phyloP scores from a whole-genome alignment of 116 monocot species.

The Iris pallida region DNA sequence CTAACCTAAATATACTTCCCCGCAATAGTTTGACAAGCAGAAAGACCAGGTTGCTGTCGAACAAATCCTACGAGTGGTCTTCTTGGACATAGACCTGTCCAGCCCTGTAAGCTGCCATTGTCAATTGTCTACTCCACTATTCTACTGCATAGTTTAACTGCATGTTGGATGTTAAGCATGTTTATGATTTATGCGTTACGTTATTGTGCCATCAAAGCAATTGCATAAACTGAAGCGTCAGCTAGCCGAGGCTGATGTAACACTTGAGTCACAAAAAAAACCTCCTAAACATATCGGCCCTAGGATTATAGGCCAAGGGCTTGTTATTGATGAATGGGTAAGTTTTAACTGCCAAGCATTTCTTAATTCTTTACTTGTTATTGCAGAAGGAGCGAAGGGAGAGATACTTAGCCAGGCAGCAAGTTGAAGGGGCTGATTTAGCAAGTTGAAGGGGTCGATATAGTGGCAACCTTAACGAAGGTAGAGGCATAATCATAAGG shows the following conservation, averaged over 20 bases:
- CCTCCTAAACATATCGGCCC: slow-evolving; percentile 55
- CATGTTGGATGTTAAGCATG: neutral
- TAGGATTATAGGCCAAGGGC: slow-evolving; percentile 56
- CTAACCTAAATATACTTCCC: neutral
- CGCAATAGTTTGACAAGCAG: slow-evolving; percentile 68
- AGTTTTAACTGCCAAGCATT: neutral
- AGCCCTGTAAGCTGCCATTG: slow-evolving; percentile 37
- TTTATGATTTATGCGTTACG: neutral
- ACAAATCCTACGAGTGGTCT: slow-evolving; percentile 53
- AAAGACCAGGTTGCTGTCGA: slow-evolving; percentile 58
- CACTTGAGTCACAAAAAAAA: slow-evolving; percentile 58
- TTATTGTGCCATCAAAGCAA: slow-evolving; percentile 26
- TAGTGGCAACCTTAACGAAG: no score
- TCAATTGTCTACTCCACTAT: neutral
- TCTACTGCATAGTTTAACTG: neutral
- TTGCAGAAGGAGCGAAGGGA: slow-evolving; percentile 15
- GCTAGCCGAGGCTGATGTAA: slow-evolving; percentile 69
- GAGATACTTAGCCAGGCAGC: slow-evolving; percentile 10
- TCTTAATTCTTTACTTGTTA: neutral
- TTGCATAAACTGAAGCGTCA: slow-evolving; percentile 61
- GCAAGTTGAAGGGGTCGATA: no score
- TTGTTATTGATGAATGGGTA: slow-evolving; percentile 85
- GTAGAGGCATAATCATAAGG: no score
- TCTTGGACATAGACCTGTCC: slow-evolving; percentile 42
- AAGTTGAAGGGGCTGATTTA: slow-evolving; percentile 2